Conservation (phyloP, 2,329 filamentous ascomycete genomes). For the Trichoderma afroharzianum region DNA sequence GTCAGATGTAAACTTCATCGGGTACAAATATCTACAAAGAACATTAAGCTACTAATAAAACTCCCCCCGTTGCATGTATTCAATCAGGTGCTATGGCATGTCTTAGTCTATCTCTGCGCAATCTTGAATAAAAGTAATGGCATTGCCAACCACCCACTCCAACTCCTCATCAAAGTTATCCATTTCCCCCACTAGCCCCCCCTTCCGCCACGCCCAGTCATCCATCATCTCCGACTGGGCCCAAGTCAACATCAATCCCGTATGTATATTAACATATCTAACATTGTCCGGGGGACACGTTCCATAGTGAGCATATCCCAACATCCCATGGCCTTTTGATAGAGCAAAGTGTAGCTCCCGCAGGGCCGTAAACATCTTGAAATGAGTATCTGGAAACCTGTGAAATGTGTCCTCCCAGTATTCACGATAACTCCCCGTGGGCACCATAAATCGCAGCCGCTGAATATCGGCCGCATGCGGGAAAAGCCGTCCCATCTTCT, state of each 20-base stretch:
- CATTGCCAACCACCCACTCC: not conserved
- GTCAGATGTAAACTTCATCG: not conserved
- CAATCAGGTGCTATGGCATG: not conserved
- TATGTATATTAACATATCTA: slow-evolving; percentile 17
- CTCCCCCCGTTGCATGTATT: no score
- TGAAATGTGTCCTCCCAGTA: not conserved
- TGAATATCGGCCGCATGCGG: slow-evolving; percentile 19
- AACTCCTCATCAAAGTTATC: slow-evolving; percentile 17
- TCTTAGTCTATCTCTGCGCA: not conserved
- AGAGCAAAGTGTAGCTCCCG: slow-evolving; percentile 19
- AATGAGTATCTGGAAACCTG: not conserved
- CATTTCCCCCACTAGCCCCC: slow-evolving; percentile 14
- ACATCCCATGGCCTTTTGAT: not conserved
- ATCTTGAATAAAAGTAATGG: not conserved
- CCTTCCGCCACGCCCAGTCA: not conserved
- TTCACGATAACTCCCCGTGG: not conserved
- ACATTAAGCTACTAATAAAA: no score
- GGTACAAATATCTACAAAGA: not conserved
- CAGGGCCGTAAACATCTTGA: slow-evolving; percentile 14
- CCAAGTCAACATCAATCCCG: slow-evolving; percentile 16
- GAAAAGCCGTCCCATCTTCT: not conserved
- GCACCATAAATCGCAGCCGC: slow-evolving; percentile 17
- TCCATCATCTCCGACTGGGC: slow-evolving; percentile 12
- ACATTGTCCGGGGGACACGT: slow-evolving; percentile 17
- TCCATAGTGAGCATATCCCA: slow-evolving; percentile 15